Conservation (phyloP, 345 rosid genomes). For the Pistacia vera region DNA sequence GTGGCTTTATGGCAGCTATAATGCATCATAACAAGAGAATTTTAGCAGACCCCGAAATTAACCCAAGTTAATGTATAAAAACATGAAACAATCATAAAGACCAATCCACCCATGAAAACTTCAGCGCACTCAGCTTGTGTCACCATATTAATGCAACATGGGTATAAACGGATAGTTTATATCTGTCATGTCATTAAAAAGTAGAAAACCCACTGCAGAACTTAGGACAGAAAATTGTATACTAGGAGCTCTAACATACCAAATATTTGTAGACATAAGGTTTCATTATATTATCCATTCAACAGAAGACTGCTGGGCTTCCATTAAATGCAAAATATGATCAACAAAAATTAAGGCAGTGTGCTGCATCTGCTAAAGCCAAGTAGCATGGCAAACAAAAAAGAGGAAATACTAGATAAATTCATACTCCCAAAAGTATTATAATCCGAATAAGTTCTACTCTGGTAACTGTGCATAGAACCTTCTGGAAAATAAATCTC, state of each 20-base stretch:
- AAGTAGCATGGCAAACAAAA: not conserved
- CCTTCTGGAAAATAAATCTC: not conserved
- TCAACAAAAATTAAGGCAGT: not conserved
- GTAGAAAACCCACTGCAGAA: not conserved
- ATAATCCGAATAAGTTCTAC: not conserved
- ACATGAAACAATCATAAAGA: not conserved
- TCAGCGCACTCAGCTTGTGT: not conserved
- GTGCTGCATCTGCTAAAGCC: conserved; percentile 3
- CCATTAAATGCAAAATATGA: not conserved
- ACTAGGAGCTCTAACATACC: not conserved
- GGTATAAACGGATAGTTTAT: not conserved
- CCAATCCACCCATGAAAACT: not conserved
- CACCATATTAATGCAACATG: not conserved
- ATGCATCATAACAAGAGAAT: not conserved
- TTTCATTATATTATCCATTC: not conserved
- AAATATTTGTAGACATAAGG: not conserved
- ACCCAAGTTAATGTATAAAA: not conserved
- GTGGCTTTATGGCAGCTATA: not conserved
- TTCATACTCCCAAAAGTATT: not conserved
- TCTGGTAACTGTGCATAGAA: not conserved
- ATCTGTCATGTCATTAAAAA: not conserved
- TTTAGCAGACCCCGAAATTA: not conserved
- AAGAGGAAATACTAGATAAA: not conserved
- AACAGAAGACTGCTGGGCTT: not conserved
- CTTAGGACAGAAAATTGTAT: not conserved